Conservation (phyloP, 148 eudicot species). For the Arbutus unedo region DNA sequence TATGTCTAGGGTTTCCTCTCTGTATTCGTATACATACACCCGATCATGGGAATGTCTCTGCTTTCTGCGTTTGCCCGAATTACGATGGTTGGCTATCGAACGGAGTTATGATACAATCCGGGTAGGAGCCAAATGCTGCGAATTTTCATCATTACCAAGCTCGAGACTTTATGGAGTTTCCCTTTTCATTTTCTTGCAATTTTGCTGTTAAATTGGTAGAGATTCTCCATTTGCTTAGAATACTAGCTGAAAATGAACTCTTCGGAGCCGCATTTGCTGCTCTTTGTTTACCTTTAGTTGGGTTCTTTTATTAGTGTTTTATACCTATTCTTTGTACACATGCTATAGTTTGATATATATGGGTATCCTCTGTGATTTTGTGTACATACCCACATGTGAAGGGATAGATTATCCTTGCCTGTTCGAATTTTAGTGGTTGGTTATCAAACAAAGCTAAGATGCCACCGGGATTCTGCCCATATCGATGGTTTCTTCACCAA, state of each 20-base stretch:
- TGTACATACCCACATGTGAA: too few species aligned
- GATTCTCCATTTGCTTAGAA: neutral
- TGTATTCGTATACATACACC: neutral
- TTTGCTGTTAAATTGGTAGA: neutral
- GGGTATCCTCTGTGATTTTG: too few species aligned
- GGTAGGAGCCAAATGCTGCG: neutral
- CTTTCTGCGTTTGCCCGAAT: neutral
- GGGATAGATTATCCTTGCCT: too few species aligned
- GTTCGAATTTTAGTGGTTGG: too few species aligned
- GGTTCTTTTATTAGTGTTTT: too few species aligned
- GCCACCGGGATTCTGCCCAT: too few species aligned
- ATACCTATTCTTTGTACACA: too few species aligned
- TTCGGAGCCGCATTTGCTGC: too few species aligned
- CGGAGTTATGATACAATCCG: neutral
- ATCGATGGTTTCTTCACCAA: too few species aligned
- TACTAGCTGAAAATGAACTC: neutral
- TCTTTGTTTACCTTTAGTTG: too few species aligned
- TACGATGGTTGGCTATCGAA: neutral
- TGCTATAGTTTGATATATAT: too few species aligned
- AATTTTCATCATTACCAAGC: neutral
- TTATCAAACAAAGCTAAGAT: too few species aligned
- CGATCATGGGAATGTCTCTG: neutral
- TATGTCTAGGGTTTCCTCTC: slow-evolving; percentile 13
- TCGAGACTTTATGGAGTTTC: neutral
- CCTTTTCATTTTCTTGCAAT: neutral